Conservation (phyloP, 169 alveolate genomes). For the Plasmodium relictum region DNA sequence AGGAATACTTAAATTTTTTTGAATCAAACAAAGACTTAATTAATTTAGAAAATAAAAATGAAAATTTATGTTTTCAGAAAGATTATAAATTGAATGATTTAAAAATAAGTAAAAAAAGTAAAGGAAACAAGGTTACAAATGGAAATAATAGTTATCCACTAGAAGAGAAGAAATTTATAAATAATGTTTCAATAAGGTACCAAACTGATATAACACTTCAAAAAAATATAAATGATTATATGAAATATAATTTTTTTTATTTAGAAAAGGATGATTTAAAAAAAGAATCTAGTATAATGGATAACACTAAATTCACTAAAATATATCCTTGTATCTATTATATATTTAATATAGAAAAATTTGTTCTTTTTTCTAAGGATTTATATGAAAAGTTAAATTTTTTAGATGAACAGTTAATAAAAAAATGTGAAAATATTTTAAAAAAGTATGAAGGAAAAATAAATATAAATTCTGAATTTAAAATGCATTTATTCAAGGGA, state of each 20-base stretch:
- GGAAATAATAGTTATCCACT: not conserved
- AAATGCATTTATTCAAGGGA: conserved; percentile 46
- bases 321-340: conserved; percentile 70
- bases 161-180: not conserved
- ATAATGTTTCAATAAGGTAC: not conserved
- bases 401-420: conserved; percentile 21
- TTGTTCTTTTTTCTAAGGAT: conserved; percentile 11
- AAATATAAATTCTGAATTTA: not conserved
- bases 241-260: conserved; percentile 10
- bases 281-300: not conserved
- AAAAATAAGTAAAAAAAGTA: not conserved
- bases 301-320: not conserved
- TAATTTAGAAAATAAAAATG: not conserved
- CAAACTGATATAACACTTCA: not conserved
- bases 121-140: not conserved
- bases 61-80: not conserved
- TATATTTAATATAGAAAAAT: conserved; percentile 28
- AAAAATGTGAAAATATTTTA: conserved; percentile 12
- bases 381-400: conserved; percentile 20
- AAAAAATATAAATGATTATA: not conserved
- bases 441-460: conserved; percentile 28
- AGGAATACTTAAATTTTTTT: too few relatives aligned
- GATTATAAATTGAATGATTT: not conserved
- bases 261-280: conserved; percentile 4
- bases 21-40: too few relatives aligned